These are phyloP conservation scores for Solanum hybrid DNA, from an alignment of 305 asterid species.

Conservation along the genomic window DNA sequence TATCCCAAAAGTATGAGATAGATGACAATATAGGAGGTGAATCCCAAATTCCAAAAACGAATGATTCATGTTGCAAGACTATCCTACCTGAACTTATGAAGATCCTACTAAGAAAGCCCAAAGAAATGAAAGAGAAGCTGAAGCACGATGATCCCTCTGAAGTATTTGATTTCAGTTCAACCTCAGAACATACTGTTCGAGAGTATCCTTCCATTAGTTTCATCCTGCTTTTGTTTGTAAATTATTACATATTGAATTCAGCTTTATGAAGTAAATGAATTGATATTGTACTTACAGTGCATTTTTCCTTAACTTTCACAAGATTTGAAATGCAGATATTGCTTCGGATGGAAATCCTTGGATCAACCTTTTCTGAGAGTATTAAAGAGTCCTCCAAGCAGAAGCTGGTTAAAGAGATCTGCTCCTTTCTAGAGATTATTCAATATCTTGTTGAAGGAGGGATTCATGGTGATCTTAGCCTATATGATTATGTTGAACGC, in stretches of 20 bases:
- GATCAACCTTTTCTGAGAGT: constrained; percentile 31
- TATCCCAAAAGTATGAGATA: constrained; percentile 25
- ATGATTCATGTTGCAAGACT: constrained; percentile 25
- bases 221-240: background rate
- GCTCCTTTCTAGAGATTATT: constrained; percentile 76
- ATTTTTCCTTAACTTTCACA: constrained; percentile 38
- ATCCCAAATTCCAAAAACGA: constrained; percentile 14
- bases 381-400: constrained; percentile 51
- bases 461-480: constrained; percentile 65
- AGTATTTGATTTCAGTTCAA: constrained; percentile 22
- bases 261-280: background rate
- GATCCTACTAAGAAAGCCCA: constrained; percentile 53
- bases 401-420: constrained; percentile 72
- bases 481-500: constrained; percentile 73
- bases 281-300: background rate
- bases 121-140: constrained; percentile 60
- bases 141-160: constrained; percentile 22
- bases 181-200: constrained; percentile 48
- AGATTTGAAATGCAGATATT: constrained; percentile 91
- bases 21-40: constrained; percentile 24
- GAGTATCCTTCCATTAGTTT: constrained; percentile 58
- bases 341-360: constrained; percentile 84
- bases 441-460: constrained; percentile 93
- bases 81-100: constrained; percentile 26
- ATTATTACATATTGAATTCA: background rate